A percentile compares a stretch with the other conserved stretches of the same genome.
Conservation (phyloP, 2,329 filamentous ascomycete species). For the Fusarium penzigii region DNA sequence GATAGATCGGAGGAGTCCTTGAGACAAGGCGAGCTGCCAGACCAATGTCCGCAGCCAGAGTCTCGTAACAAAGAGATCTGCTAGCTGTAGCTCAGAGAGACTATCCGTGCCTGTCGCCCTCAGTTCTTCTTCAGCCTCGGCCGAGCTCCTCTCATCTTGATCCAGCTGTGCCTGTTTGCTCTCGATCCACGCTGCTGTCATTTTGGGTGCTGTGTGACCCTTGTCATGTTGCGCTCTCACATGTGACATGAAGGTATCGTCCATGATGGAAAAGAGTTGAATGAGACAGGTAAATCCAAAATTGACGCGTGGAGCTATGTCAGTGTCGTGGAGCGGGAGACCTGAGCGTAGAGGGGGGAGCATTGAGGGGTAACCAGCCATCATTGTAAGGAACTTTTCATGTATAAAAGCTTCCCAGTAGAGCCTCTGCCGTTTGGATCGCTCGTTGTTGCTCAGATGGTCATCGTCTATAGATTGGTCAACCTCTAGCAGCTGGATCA, state of each 20-base stretch:
- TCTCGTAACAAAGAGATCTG: slow-evolving; percentile 41
- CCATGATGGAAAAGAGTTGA: slow-evolving; percentile 38
- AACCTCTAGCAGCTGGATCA: slow-evolving; percentile 25
- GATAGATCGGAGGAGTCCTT: slow-evolving; percentile 38
- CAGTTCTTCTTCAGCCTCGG: slow-evolving; percentile 29
- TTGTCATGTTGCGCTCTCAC: slow-evolving; percentile 37
- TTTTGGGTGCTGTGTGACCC: slow-evolving; percentile 6
- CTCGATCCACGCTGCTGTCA: slow-evolving; percentile 43
- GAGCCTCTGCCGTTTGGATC: slow-evolving; percentile 40
- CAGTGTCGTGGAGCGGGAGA: slow-evolving; percentile 31
- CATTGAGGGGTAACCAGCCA: slow-evolving; percentile 45
- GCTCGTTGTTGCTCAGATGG: slow-evolving; percentile 12
- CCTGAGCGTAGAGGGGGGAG: slow-evolving; percentile 32
- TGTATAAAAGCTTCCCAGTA: slow-evolving; percentile 61
- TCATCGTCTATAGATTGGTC: slow-evolving; percentile 13
- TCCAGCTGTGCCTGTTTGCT: slow-evolving; percentile 43
- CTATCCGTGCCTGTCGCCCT: slow-evolving; percentile 21
- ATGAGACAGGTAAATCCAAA: slow-evolving; percentile 40
- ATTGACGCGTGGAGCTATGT: slow-evolving; percentile 36
- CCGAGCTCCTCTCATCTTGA: slow-evolving; percentile 36
- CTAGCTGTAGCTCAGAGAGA: slow-evolving; percentile 41
- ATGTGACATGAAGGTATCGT: slow-evolving; percentile 38
- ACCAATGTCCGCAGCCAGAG: slow-evolving; percentile 44
- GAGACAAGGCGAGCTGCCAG: slow-evolving; percentile 43
- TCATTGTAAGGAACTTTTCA: slow-evolving; percentile 54